Percentiles rank a stretch among this genome's conserved stretches.
Conservation (phyloP, 305 asterid genomes). For the Fraxinus xanthoxyloides region DNA sequence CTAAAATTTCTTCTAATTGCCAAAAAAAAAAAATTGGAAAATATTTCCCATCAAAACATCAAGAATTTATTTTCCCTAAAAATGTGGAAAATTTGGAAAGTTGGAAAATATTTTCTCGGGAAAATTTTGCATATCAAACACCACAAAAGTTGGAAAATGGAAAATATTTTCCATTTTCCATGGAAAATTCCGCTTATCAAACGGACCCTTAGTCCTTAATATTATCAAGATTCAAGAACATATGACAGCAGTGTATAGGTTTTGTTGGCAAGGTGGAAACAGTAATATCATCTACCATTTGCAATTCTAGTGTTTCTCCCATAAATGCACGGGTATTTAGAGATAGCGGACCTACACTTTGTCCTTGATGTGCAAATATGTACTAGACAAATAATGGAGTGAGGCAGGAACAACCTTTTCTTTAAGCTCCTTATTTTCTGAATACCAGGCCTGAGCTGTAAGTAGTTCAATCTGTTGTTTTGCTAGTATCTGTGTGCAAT, state of each 20-base stretch:
- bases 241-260: not conserved
- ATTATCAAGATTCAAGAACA: not conserved
- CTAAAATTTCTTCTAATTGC: too few relatives aligned
- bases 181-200: too few relatives aligned
- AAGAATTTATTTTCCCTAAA: too few relatives aligned
- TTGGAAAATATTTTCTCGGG: too few relatives aligned
- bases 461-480: constrained; percentile 50
- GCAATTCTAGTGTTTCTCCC: not conserved
- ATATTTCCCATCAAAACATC: too few relatives aligned
- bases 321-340: not conserved
- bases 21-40: too few relatives aligned
- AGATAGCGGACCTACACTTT: not conserved
- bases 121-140: too few relatives aligned
- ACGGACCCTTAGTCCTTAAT: not conserved
- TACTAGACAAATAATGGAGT: not conserved
- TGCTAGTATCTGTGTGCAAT: constrained; percentile 36
- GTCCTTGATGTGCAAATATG: not conserved
- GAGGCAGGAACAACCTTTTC: constrained; percentile 49
- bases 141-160: too few relatives aligned
- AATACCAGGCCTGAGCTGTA: constrained; percentile 55
- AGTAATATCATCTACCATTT: not conserved
- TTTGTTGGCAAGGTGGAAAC: not conserved
- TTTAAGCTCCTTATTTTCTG: constrained; percentile 49
- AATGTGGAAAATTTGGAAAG: too few relatives aligned
- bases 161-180: too few relatives aligned